A percentile compares a stretch with the other conserved stretches of the same genome.
phyloP scores from a whole-genome alignment of 352 stramenopile genomes.

The Stramenopiles sp. region DNA sequence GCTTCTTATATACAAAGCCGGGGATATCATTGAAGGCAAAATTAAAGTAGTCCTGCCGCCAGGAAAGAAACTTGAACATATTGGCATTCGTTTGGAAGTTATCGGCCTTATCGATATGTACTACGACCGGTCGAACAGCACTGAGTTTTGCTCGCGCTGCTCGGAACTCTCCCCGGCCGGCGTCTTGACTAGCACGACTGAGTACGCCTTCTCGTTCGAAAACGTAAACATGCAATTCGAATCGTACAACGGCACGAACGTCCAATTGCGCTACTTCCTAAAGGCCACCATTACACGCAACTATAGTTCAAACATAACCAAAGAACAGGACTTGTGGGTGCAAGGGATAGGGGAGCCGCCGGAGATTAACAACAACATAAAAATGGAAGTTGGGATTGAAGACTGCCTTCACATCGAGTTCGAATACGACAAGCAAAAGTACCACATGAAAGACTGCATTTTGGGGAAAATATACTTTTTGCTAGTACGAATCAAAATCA shows the following conservation, averaged over 20 bases:
- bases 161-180: conserved; percentile 64
- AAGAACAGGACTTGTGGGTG: conserved; percentile 81
- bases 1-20: too few relatives aligned
- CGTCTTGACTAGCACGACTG: conserved; percentile 35
- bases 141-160: conserved; percentile 75
- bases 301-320: conserved; percentile 63
- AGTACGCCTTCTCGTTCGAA: conserved; percentile 74
- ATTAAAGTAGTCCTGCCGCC: conserved; percentile 46
- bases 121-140: conserved; percentile 42
- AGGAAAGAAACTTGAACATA: conserved; percentile 79
- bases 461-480: conserved; percentile 93
- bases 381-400: conserved; percentile 95
- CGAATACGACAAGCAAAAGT: conserved; percentile 86
- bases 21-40: too few relatives aligned
- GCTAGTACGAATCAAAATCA: conserved; percentile 95
- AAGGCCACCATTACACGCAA: conserved; percentile 66
- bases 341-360: conserved; percentile 45
- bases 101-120: conserved; percentile 73
- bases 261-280: conserved; percentile 84
- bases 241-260: conserved; percentile 85
- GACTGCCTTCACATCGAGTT: conserved; percentile 99
- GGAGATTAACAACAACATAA: conserved; percentile 69
- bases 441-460: conserved; percentile 87
- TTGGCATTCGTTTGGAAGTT: conserved; percentile 84
- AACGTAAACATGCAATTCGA: conserved; percentile 83